phyloP scores from a whole-genome alignment of 768 basidiomycete genomes.

The Mycena pura region DNA sequence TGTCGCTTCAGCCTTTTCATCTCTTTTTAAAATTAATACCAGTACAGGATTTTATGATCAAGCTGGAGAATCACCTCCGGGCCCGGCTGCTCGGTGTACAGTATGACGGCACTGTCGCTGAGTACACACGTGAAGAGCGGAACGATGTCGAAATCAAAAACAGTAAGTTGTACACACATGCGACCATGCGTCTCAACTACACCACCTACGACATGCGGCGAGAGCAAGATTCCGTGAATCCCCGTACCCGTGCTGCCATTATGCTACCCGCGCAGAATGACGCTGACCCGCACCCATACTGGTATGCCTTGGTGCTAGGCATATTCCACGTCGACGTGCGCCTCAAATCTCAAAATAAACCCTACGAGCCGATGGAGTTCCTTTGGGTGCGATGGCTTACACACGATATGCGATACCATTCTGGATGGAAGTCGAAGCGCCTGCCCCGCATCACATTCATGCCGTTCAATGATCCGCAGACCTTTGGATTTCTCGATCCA shows the following conservation, averaged over 20 bases:
- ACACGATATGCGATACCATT: background rate
- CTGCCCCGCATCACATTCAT: background rate
- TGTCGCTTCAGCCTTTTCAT: background rate
- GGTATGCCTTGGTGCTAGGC: background rate
- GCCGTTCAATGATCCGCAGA: too few relatives aligned
- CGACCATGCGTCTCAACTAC: background rate
- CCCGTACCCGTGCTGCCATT: background rate
- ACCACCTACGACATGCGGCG: background rate
- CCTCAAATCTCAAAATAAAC: background rate
- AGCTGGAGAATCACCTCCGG: background rate
- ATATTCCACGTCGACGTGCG: conserved; percentile 5
- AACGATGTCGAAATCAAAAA: background rate
- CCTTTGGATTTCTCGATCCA: too few relatives aligned
- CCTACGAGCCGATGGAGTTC: background rate
- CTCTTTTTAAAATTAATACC: background rate
- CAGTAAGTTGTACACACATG: background rate
- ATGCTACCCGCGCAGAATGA: background rate
- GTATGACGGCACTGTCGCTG: background rate
- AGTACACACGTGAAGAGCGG: background rate
- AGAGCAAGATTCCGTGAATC: conserved; percentile 2
- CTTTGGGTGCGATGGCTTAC: background rate
- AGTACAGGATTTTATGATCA: background rate
- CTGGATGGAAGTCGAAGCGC: background rate
- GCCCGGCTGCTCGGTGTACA: background rate
- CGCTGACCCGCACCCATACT: background rate